Base-by-base conservation (phyloP, 345 rosid genomes). In the Salix udensis region DNA sequence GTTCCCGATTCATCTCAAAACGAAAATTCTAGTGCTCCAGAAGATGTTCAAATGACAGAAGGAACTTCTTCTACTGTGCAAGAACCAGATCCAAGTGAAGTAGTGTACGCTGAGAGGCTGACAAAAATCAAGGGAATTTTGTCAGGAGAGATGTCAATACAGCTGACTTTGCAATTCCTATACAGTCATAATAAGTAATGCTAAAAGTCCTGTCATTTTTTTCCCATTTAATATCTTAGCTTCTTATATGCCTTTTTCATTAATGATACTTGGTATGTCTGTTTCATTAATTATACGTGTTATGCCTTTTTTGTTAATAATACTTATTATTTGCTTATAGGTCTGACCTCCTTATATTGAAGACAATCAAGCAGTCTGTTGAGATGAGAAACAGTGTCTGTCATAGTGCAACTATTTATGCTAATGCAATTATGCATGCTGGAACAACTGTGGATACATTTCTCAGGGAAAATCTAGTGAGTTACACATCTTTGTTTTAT, bases 401-500 rank as follows among this genome's bases (percentile, higher is more conserved):
- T 74, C 99, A 96, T 75, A 96, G 99, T 81, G 99, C 99, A 44
- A 96, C 98, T 76, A 94, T 96, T 78, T 91, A 92, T 85, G 94
- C 99, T 39, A 94, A 96, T 86, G 99, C 99, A 36, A 88, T 96
- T 70, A 96, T 96, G 99, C 99, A 96, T 85, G 99, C 99, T 85
- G 99, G 99, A 76, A 96, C 99, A 42, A 94, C 99, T 37, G 99
- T 96, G 74, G 98, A 96, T 82, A 96, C 99, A 4, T 96, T 96
- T 84, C 90, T 96, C 52, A 90, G 98, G 88, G 99, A 96, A 77
- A 96, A 96, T 86, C 80, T 94, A 91, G 99, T 96, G 81, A 79
- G 69, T n/a, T 26, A 31, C 36, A 34, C 69, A 46, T 80, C 68
- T 48, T 55, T 42, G 61, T 36, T 72, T 24, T 16, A 50, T 55